Percentiles rank a stretch among this genome's conserved stretches.
phyloP scores from a whole-genome alignment of 441 rosid species.

The Euphorbia celastroides region DNA sequence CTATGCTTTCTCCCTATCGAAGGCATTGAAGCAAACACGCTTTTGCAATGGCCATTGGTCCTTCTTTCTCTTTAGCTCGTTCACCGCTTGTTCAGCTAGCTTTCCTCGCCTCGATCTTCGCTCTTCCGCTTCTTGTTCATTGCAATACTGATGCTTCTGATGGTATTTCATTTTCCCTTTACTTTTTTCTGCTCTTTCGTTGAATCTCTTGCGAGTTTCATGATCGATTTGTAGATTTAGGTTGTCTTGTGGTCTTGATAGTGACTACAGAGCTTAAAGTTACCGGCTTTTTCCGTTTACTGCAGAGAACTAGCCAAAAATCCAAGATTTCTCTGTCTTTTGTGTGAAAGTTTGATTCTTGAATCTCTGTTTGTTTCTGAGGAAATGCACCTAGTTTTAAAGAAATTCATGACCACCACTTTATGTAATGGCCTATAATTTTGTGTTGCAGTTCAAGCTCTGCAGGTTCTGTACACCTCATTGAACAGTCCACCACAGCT shows the following conservation, averaged over 20 bases:
- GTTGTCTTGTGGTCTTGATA: conserved; percentile 25
- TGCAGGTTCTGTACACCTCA: conserved; percentile 74
- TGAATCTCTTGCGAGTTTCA: conserved; percentile 29
- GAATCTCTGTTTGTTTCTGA: conserved; percentile 22
- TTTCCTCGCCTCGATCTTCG: conserved; percentile 24
- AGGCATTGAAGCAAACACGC: neutral
- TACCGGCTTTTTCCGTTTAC: conserved; percentile 10
- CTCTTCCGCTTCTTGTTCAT: conserved; percentile 35
- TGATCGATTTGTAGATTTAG: conserved; percentile 20
- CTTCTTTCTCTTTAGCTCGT: conserved; percentile 16
- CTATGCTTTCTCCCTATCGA: conserved; percentile 17
- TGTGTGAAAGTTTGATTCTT: conserved; percentile 16
- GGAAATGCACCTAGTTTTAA: conserved; percentile 19
- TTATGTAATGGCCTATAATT: neutral
- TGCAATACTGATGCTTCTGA: conserved; percentile 72
- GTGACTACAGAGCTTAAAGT: conserved; percentile 18
- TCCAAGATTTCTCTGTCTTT: conserved; percentile 7
- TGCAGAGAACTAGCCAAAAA: conserved; percentile 9
- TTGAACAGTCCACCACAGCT: conserved; percentile 72
- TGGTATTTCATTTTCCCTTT: conserved; percentile 38
- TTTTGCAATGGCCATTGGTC: conserved; percentile 38
- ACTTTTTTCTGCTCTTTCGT: conserved; percentile 12
- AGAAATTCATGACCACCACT: conserved; percentile 3
- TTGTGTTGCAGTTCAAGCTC: conserved; percentile 66
- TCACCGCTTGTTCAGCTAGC: conserved; percentile 22